phyloP scores from a whole-genome alignment of 495 filamentous ascomycete species.

The Chaetomidium leptoderma region DNA sequence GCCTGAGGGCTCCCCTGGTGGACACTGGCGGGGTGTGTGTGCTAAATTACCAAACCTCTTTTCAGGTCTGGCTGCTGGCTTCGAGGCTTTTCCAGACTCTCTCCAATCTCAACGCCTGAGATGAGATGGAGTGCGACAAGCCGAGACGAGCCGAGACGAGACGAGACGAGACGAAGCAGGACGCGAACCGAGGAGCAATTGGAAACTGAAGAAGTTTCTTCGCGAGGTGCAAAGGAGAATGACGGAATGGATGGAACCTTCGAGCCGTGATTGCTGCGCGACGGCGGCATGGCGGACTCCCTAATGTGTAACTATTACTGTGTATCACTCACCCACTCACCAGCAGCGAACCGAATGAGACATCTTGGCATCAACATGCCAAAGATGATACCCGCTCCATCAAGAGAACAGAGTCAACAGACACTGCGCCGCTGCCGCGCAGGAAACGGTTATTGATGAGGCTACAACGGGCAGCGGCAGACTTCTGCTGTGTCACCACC shows the following conservation, averaged over 20 bases:
- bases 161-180: no score
- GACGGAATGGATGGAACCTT: no score
- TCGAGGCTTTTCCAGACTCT: not conserved
- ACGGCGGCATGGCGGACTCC: not conserved
- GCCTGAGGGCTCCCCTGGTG: not conserved
- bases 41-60: not conserved
- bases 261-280: no score
- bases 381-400: not conserved
- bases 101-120: not conserved
- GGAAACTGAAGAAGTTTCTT: no score
- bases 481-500: not conserved
- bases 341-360: conserved; percentile 4
- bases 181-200: no score
- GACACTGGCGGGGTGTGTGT: not conserved
- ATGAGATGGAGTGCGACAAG: not conserved
- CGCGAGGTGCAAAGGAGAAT: no score
- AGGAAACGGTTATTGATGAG: not conserved
- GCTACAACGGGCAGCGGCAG: not conserved
- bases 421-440: not conserved
- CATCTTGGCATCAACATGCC: not conserved
- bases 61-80: not conserved
- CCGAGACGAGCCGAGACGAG: no score
- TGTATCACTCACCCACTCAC: not conserved
- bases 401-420: not conserved
- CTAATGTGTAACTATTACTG: not conserved